Conservation (phyloP, 768 basidiomycete species). For the Lenzites betulinus region DNA sequence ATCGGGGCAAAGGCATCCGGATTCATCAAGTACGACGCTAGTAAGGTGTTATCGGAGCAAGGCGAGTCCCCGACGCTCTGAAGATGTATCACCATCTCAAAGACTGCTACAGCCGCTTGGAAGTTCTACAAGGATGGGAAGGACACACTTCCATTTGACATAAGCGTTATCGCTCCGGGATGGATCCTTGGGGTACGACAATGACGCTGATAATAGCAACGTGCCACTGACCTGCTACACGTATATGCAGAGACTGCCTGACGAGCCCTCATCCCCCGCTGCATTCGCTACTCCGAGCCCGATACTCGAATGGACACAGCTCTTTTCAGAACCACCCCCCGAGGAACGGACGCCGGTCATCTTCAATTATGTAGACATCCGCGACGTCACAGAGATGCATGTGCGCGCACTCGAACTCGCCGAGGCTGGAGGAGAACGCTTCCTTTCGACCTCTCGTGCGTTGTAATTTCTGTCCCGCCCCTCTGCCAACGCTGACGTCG, state of each 20-base stretch:
- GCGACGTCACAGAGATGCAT: slow-evolving; percentile 36
- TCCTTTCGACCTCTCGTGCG: slow-evolving; percentile 37
- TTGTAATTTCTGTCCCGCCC: background rate
- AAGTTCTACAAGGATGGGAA: slow-evolving; percentile 47
- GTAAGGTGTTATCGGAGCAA: slow-evolving; percentile 61
- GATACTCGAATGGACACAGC: background rate
- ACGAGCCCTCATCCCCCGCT: background rate
- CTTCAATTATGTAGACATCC: slow-evolving; percentile 35
- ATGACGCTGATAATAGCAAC: background rate
- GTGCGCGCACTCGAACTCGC: slow-evolving; percentile 31
- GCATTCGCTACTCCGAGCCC: background rate
- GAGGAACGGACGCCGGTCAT: background rate
- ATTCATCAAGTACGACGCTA: slow-evolving; percentile 50
- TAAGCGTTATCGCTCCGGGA: slow-evolving; percentile 53
- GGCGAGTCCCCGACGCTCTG: background rate
- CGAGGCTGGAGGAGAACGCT: slow-evolving; percentile 41
- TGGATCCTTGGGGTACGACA: slow-evolving; percentile 27
- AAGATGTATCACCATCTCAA: background rate
- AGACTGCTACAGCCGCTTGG: slow-evolving; percentile 47
- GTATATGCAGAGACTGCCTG: background rate
- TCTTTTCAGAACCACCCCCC: background rate
- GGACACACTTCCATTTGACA: slow-evolving; percentile 31
- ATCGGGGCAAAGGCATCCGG: slow-evolving; percentile 48
- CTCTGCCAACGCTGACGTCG: background rate
- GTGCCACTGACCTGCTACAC: background rate